Evolutionary conservation across 2,329 filamentous ascomycete genomes (phyloP).

Genomic region (Penicillium hesseltinei): DNA sequence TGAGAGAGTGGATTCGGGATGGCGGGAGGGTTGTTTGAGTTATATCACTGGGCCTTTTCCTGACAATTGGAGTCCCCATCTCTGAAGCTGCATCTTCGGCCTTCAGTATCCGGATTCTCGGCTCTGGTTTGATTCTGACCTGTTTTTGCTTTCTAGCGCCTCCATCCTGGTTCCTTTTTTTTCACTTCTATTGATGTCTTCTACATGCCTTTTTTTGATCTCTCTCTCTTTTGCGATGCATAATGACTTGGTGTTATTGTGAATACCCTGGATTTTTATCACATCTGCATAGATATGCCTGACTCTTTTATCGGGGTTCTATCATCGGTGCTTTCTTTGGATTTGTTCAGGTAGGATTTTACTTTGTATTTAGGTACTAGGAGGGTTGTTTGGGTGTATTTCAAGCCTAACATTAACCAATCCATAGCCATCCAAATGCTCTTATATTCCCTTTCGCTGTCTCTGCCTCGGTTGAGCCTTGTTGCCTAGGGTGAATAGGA

Average conservation of each 20-base stretch:
- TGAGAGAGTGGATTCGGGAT: slow-evolving; percentile 40
- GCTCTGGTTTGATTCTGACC: neutral
- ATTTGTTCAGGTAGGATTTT: neutral
- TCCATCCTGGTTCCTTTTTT: neutral
- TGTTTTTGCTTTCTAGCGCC: neutral
- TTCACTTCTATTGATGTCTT: slow-evolving; percentile 5
- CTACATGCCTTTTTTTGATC: neutral
- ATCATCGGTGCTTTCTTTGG: neutral
- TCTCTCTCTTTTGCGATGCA: slow-evolving; percentile 4
- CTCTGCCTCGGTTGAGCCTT: no score
- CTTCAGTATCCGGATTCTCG: neutral
- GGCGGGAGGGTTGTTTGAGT: slow-evolving; percentile 32
- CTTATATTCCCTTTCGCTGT: neutral
- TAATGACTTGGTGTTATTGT: slow-evolving; percentile 10
- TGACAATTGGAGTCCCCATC: neutral
- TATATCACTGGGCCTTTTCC: neutral
- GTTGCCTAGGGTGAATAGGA: no score
- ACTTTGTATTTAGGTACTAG: neutral
- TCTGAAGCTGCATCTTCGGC: neutral
- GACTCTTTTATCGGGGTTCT: neutral
- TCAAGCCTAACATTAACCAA: neutral
- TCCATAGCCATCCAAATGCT: neutral
- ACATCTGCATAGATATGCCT: slow-evolving; percentile 5
- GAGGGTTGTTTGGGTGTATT: neutral
- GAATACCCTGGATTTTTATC: slow-evolving; percentile 9